Evolutionary conservation across 257 asterid genomes (phyloP), one percentile per base, ranked within the genome.

Genomic region (Marsdenia floribunda): DNA sequence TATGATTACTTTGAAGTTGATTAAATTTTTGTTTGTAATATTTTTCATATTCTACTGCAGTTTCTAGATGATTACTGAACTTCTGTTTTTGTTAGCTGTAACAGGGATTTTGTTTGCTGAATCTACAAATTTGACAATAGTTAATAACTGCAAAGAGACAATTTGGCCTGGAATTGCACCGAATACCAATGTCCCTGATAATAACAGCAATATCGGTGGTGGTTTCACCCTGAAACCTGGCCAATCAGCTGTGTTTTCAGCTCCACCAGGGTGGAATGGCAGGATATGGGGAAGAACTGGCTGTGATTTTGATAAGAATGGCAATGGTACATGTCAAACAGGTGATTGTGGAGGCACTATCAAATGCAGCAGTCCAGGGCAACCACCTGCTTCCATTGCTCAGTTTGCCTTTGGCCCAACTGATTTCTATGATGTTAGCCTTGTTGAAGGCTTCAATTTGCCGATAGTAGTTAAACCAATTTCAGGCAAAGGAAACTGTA

Each of bases 211-310:
- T 2, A 82, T 55, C 37, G 86, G 86, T 47, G 88, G 81, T 50
- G 91, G 93, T 75, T 87, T 86, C 52, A 73, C 82, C 0, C 76
- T 87, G 22, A 80, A 73, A 61, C 87, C 91, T 11, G 80, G 86
- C 63, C 86, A 90, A 65, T 82, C 93, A 29, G 78, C 88, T 6
- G 85, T 86, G 57, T 86, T 89, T 66, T 69, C 82, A 2, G 84
- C 90, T 33, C 90, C 92, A 12, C 75, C 85, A 0, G 74, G 80
- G 52, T 87, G 92, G 90, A 80, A 77, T 9, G 95, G 95, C 59
- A 86, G 95, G 59, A 83, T 89, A 71, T 89, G 95, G 95, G 92
- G 89, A 24, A 80, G 95, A 54, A 89, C 92, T 2, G 85, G 87
- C 15, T 89, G 95, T 68, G 46, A 83, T 47, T 89, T 89, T 55